phyloP scores from a whole-genome alignment of 2,329 filamentous ascomycete species.

The Aurifilum marmelostoma region DNA sequence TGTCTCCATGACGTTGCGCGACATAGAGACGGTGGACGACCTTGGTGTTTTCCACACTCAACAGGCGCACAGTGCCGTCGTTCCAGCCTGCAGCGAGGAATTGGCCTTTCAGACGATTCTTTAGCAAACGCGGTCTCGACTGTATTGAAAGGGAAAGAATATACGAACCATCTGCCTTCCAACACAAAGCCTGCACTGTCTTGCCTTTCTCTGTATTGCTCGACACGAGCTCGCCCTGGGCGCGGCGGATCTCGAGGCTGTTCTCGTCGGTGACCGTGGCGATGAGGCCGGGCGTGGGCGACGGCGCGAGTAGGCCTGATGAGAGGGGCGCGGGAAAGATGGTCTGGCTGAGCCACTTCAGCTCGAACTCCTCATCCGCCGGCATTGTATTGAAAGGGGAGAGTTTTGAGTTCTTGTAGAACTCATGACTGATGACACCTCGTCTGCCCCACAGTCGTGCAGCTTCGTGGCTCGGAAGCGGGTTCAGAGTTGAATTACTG shows the following conservation, averaged over 20 bases:
- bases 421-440: conserved; percentile 14
- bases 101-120: conserved; percentile 55
- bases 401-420: not conserved
- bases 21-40: conserved; percentile 72
- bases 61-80: conserved; percentile 75
- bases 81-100: conserved; percentile 83
- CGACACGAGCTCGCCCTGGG: conserved; percentile 70
- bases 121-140: not conserved
- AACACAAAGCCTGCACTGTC: conserved; percentile 55
- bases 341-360: conserved; percentile 60
- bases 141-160: conserved; percentile 32
- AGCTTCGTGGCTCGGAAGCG: not conserved
- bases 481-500: not conserved
- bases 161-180: conserved; percentile 67
- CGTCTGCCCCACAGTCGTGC: not conserved
- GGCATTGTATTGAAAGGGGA: conserved; percentile 22
- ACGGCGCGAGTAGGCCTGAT: conserved; percentile 68
- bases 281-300: conserved; percentile 84
- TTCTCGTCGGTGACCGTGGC: conserved; percentile 70
- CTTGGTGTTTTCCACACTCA: conserved; percentile 81
- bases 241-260: conserved; percentile 74
- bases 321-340: conserved; percentile 59
- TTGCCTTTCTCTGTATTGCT: conserved; percentile 49
- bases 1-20: conserved; percentile 37
- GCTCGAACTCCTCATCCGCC: conserved; percentile 34